These are phyloP conservation scores for Linanthus parryae DNA, from an alignment of 148 eudicot species.

Conservation along the genomic window DNA sequence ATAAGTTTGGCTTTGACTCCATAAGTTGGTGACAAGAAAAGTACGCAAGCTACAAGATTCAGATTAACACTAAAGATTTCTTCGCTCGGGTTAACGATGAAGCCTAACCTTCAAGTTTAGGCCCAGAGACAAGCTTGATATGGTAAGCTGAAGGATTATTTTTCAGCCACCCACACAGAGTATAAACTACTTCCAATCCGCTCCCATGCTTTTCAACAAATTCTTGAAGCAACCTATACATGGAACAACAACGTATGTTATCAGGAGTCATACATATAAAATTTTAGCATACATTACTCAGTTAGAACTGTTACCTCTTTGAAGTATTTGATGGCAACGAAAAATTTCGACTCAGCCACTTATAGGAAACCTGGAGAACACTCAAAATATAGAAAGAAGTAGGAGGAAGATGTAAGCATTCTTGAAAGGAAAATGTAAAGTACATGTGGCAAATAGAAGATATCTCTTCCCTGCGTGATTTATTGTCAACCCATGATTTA, in stretches of 20 bases:
- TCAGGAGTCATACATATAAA: neutral
- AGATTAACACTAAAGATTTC: neutral
- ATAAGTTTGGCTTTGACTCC: too few relatives aligned
- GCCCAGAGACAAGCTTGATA: constrained; percentile 60
- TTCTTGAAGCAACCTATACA: constrained; percentile 72
- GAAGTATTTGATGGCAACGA: constrained; percentile 81
- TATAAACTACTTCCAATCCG: constrained; percentile 64
- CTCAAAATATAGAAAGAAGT: too few relatives aligned
- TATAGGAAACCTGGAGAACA: constrained; percentile 80
- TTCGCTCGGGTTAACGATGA: neutral
- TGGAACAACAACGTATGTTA: constrained; percentile 4
- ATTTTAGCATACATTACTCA: constrained; percentile 2
- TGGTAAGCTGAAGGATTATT: constrained; percentile 58
- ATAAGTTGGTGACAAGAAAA: too few relatives aligned
- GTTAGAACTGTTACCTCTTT: constrained; percentile 49
- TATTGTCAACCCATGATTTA: too few relatives aligned
- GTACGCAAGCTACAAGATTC: too few relatives aligned
- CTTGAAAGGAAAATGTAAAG: too few relatives aligned
- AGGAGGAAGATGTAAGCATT: too few relatives aligned
- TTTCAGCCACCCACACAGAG: constrained; percentile 90
- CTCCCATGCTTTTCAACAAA: constrained; percentile 60
- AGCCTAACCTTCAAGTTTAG: constrained; percentile 72
- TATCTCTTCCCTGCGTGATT: too few relatives aligned
- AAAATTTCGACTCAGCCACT: constrained; percentile 96
- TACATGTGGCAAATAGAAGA: too few relatives aligned